Base-by-base conservation (phyloP, 306 rosid species). In the Oxytropis ochrocephala region DNA sequence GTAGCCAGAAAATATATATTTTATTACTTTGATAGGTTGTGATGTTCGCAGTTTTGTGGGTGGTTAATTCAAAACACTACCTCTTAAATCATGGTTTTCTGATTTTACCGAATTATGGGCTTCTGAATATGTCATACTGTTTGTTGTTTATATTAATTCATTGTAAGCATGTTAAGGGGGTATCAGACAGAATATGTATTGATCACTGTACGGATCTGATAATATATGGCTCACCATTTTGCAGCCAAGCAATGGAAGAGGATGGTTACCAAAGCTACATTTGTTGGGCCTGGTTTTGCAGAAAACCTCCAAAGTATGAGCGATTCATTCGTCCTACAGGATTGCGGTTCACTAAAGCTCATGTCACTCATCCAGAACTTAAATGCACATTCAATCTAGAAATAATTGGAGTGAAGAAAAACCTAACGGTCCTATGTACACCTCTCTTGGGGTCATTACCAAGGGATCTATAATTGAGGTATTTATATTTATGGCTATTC, bases 201-300 rank as follows among this genome's bases (percentile, higher is more conserved):
- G 56, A 46, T 53, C 42, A 2, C 21, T 63, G 8, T 18, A 27
- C 8, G 17, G 46, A n/a, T 41, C 21, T 70, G 65, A 80, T 66
- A 21, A 29, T 24, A 11, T 46, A 18, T 16, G 47, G 61, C 64
- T 70, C 3, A 44, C 24, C 30, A 33, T 75, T 67, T 76, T 82
- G 14, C 78, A 94, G 98, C 96, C 47, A 94, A 94, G 81, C 97
- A 94, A 70, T 94, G 97, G 97, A 94, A 94, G 88, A 87, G 98
- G 79, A 94, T 94, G 98, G 81, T 90, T 70, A 91, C 97, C 12
- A 94, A 94, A 83, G 98, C 98, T 57, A 94, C 95, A 66, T 94
- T 94, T 81, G 98, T 94, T 14, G 97, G 98, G 57, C 84, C 97
- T 61, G 83, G 92, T 63, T 94, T 94, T 78, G 88, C 1, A 82